Evolutionary conservation across 2,329 filamentous ascomycete genomes (phyloP), one percentile per base, ranked within the genome.

Genomic region (Ascochyta viciae-villosae): DNA sequence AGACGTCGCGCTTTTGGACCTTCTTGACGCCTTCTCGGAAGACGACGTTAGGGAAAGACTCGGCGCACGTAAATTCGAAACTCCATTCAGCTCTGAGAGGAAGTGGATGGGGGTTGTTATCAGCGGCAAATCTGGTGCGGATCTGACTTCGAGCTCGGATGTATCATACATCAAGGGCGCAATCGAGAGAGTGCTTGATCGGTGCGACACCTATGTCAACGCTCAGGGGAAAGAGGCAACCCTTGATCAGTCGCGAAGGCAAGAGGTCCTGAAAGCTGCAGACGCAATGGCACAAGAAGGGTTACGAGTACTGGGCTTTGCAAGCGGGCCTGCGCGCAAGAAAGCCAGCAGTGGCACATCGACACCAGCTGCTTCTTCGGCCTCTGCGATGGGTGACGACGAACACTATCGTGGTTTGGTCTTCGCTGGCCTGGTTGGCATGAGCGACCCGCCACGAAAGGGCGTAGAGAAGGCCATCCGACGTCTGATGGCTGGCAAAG

Each of bases 21-120:
- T 99, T 47, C 81, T 99, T 31, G 96, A 99, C 77, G 85, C 87
- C 23, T 95, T 96, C 72, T 90, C 90, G 57, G 94, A 97, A 74
- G 91, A 96, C 63, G 95, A 99, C 76, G 87, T 96, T 41, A 88
- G 96, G 58, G 89, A 95, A 42, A 89, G 90, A 9, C 86, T 96
- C 50, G 92, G 92, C n/a, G 83, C 85, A 29, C 89, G 94, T 44
- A 85, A 89, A 29, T 87, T 87, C 39, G 95, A 99, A 75, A 93
- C 91, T 0, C 93, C 95, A 0, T 99, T 99, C 76, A 98, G 94
- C 73, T 99, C 95, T 1, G 92, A 96, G 73, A 86, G 94, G 54
- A 99, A 99, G 77, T 99, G 94, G 94, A 99, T 99, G 96, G 96
- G 96, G 31, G 93, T 97, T 26, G 89, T 92, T 2, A 90, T 97